These are phyloP conservation scores for Acanthamoeba triangularis DNA, from an alignment of 208 protist species.

Conservation along the genomic window DNA sequence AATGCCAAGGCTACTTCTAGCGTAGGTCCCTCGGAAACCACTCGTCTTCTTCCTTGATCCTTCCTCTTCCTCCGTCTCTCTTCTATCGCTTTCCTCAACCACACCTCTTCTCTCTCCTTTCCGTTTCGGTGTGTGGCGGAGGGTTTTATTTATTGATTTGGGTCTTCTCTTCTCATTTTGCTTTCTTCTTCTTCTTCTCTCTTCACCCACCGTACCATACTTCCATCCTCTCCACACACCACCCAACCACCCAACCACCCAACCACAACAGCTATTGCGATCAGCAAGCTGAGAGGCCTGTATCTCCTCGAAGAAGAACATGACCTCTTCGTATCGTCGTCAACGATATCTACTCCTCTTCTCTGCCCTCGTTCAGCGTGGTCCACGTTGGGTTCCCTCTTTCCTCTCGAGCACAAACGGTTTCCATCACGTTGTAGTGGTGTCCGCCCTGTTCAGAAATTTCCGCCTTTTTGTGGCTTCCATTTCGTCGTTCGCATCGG, in stretches of 20 bases:
- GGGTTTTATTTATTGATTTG: not conserved
- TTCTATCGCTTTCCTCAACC: not conserved
- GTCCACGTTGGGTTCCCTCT: too few species aligned
- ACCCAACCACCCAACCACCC: not conserved
- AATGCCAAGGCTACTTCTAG: not conserved
- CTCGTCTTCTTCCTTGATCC: constrained; percentile 48
- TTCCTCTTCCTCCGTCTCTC: not conserved
- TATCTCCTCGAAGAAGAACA: not conserved
- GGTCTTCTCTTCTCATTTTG: too few species aligned
- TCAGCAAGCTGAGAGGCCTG: not conserved
- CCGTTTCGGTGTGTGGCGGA: too few species aligned
- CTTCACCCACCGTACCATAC: not conserved
- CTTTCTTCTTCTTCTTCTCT: not conserved
- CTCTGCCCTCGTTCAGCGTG: too few species aligned
- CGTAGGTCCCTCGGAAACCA: constrained; percentile 49
- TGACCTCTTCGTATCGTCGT: not conserved
- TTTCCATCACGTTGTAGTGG: too few species aligned
- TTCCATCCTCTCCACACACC: not conserved
- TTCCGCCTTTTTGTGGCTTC: too few species aligned
- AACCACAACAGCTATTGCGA: not conserved
- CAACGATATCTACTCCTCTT: too few species aligned
- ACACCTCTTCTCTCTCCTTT: too few species aligned
- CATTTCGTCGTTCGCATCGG: too few species aligned
- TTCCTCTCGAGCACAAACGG: too few species aligned
- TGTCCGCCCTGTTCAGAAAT: too few species aligned